Percentiles rank a stretch among this genome's conserved stretches.
phyloP scores from a whole-genome alignment of 2,329 filamentous ascomycete genomes.

The Pezicula rhizophila region DNA sequence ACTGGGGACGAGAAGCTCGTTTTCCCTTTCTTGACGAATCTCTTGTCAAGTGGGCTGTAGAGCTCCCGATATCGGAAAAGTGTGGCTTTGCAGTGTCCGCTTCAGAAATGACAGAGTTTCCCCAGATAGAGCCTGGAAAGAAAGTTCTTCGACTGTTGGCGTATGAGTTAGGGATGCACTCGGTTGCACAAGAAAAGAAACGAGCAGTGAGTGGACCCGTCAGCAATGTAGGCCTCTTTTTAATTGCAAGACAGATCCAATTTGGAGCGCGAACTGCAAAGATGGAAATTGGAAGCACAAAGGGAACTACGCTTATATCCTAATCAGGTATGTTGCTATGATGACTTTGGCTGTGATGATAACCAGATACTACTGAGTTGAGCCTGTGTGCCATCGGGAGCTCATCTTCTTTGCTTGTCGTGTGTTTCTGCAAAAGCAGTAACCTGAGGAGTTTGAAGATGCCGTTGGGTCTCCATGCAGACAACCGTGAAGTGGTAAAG shows the following conservation, averaged over 20 bases:
- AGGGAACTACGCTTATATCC: constrained; percentile 58
- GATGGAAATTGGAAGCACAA: constrained; percentile 65
- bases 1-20: constrained; percentile 83
- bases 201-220: constrained; percentile 59
- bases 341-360: constrained; percentile 56
- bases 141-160: constrained; percentile 73
- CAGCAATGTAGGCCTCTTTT: constrained; percentile 1
- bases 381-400: constrained; percentile 24
- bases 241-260: constrained; percentile 54
- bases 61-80: constrained; percentile 71
- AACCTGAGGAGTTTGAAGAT: constrained; percentile 22
- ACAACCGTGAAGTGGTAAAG: constrained; percentile 39
- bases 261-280: constrained; percentile 79
- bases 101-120: constrained; percentile 18
- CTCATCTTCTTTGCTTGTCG: constrained; percentile 22
- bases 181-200: constrained; percentile 83
- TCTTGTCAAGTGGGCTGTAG: constrained; percentile 75
- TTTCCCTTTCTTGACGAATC: constrained; percentile 89
- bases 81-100: constrained; percentile 61
- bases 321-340: constrained; percentile 23
- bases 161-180: constrained; percentile 62
- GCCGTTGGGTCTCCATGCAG: constrained; percentile 16
- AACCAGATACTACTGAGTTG: constrained; percentile 70
- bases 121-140: constrained; percentile 69
- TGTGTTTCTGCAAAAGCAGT: constrained; percentile 43